phyloP scores from a whole-genome alignment of 2,329 filamentous ascomycete species.

The Thermothelomyces thermophilus region DNA sequence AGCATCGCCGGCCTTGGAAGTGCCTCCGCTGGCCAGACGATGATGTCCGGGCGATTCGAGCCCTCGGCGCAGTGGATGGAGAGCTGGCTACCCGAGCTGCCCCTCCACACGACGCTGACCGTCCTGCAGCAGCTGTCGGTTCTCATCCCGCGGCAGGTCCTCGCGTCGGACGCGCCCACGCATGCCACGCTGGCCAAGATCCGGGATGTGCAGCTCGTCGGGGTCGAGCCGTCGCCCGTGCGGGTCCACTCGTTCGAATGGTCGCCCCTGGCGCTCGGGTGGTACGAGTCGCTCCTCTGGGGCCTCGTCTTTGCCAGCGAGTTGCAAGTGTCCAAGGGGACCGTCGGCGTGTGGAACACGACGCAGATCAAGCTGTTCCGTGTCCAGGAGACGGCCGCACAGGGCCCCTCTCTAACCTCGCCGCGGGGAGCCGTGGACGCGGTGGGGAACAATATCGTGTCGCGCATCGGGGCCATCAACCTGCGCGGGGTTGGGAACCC shows the following conservation, averaged over 20 bases:
- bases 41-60: constrained; percentile 59
- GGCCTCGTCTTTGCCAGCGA: constrained; percentile 86
- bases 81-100: constrained; percentile 85
- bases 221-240: constrained; percentile 67
- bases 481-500: constrained; percentile 44
- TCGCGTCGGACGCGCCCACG: constrained; percentile 37
- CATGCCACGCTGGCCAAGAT: constrained; percentile 49
- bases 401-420: constrained; percentile 73
- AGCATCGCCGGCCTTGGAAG: constrained; percentile 75
- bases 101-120: constrained; percentile 77
- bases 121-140: constrained; percentile 62
- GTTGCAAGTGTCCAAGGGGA: constrained; percentile 79
- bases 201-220: constrained; percentile 55
- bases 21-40: constrained; percentile 50
- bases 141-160: constrained; percentile 47
- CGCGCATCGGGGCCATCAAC: constrained; percentile 76
- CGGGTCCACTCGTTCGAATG: constrained; percentile 89
- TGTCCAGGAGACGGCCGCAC: constrained; percentile 75
- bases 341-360: constrained; percentile 89
- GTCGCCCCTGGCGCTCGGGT: constrained; percentile 82
- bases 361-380: constrained; percentile 83
- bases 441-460: constrained; percentile 83
- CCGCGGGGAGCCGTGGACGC: constrained; percentile 89
- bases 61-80: constrained; percentile 85
- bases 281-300: constrained; percentile 95